Evolutionary conservation across 2,329 filamentous ascomycete genomes (phyloP).

Genomic region (Shiraia bambusicola): DNA sequence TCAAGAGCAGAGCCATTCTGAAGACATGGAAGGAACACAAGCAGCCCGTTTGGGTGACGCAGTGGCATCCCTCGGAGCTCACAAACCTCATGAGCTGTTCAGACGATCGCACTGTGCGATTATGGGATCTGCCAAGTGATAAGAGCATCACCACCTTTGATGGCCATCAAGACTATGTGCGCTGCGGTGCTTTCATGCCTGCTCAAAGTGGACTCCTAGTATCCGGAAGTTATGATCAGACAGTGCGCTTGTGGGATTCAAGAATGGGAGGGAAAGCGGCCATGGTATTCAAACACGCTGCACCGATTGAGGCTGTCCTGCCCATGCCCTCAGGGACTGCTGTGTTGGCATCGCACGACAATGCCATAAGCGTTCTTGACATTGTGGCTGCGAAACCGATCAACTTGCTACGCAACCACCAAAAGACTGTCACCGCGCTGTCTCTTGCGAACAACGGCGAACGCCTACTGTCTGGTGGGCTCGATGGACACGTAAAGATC

Average conservation of each 20-base stretch:
- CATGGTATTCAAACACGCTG: constrained; percentile 94
- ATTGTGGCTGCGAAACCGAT: constrained; percentile 87
- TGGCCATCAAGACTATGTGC: constrained; percentile 91
- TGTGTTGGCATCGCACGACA: constrained; percentile 80
- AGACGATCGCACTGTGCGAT: constrained; percentile 86
- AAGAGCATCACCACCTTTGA: constrained; percentile 74
- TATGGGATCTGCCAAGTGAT: constrained; percentile 90
- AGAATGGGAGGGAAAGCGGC: constrained; percentile 65
- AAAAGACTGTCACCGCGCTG: constrained; percentile 93
- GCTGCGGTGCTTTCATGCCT: constrained; percentile 83
- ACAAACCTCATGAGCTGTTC: constrained; percentile 86
- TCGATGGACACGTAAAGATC: constrained; percentile 96
- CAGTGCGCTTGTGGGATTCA: constrained; percentile 91
- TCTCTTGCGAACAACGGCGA: constrained; percentile 77
- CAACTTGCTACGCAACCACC: constrained; percentile 86
- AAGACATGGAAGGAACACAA: constrained; percentile 95
- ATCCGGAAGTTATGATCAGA: constrained; percentile 92
- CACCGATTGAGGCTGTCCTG: constrained; percentile 84
- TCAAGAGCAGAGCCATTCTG: constrained; percentile 83
- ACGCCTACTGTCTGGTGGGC: constrained; percentile 79
- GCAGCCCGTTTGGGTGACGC: constrained; percentile 88
- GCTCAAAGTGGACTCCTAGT: constrained; percentile 70
- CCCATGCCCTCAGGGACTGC: constrained; percentile 85
- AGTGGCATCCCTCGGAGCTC: constrained; percentile 85
- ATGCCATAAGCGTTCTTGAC: constrained; percentile 86